Percentiles rank a stretch among this genome's conserved stretches.
These are phyloP conservation scores for Aspergillus sclerotioniger DNA, from an alignment of 495 filamentous ascomycete genomes.

Conservation along the genomic window DNA sequence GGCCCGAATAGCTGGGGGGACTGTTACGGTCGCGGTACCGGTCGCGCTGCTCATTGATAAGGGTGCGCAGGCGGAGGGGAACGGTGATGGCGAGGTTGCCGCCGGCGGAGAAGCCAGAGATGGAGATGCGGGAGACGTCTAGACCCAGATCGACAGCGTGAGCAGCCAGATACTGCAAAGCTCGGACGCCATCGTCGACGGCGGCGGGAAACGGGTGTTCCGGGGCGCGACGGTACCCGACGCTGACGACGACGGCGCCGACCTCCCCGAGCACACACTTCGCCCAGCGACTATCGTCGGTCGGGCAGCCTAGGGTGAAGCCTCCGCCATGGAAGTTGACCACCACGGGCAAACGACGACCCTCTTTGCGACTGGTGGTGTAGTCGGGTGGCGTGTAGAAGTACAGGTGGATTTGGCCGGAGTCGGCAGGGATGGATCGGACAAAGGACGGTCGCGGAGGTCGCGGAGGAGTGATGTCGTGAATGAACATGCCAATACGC, in stretches of 20 bases:
- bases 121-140: conserved; percentile 61
- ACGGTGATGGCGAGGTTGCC: conserved; percentile 84
- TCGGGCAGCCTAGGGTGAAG: conserved; percentile 68
- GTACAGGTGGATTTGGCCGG: conserved; percentile 60
- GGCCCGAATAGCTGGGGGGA: conserved; percentile 16
- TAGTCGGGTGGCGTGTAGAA: conserved; percentile 78
- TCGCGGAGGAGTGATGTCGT: conserved; percentile 63
- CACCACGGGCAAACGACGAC: conserved; percentile 54
- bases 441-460: conserved; percentile 68
- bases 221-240: conserved; percentile 76
- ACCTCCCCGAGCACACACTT: conserved; percentile 52
- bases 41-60: conserved; percentile 27
- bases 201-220: conserved; percentile 75
- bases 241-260: conserved; percentile 63
- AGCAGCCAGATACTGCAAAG: conserved; percentile 61
- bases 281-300: conserved; percentile 72
- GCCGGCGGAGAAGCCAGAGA: conserved; percentile 85
- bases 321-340: conserved; percentile 79
- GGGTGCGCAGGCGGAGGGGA: conserved; percentile 59
- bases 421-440: conserved; percentile 58
- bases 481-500: conserved; percentile 74
- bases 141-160: conserved; percentile 56
- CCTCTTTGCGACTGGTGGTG: conserved; percentile 31
- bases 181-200: conserved; percentile 73
- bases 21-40: conserved; percentile 6